Conservation (phyloP, 176 grass and related monocot species). For the Carex scoparia region DNA sequence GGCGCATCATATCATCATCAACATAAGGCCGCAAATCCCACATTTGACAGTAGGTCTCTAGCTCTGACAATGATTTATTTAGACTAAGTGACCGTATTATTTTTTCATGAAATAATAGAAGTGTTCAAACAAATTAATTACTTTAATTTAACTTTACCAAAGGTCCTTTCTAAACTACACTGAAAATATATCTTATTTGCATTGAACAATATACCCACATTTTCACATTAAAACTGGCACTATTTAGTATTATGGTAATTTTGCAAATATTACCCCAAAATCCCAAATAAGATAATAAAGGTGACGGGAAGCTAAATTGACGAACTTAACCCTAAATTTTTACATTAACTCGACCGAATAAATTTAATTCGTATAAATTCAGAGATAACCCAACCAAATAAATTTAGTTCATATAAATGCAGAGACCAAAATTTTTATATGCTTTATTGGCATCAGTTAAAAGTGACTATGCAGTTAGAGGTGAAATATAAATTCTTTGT, state of each 20-base stretch:
- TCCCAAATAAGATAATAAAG: neutral
- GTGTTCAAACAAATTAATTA: neutral
- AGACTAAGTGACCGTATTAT: slow-evolving; percentile 41
- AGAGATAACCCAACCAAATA: neutral
- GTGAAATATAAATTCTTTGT: neutral
- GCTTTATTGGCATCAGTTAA: neutral
- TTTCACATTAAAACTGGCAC: neutral
- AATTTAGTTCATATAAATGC: neutral
- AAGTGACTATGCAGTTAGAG: neutral
- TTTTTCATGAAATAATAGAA: slow-evolving; percentile 44
- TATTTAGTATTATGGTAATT: neutral
- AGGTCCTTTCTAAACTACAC: neutral
- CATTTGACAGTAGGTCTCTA: slow-evolving; percentile 59
- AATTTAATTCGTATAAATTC: neutral
- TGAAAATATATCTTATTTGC: neutral
- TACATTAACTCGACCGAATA: neutral
- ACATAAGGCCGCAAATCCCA: slow-evolving; percentile 66
- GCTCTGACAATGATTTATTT: slow-evolving; percentile 38
- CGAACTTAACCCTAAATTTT: neutral
- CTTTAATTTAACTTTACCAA: neutral
- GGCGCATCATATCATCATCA: slow-evolving; percentile 31
- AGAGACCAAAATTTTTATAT: neutral
- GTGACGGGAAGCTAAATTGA: neutral
- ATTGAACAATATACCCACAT: neutral
- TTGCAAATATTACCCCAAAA: neutral